Percentiles rank a stretch among this genome's conserved stretches.
Conservation (phyloP, 371 early-diverging fungal genomes). For the Enteropsectra breve region DNA sequence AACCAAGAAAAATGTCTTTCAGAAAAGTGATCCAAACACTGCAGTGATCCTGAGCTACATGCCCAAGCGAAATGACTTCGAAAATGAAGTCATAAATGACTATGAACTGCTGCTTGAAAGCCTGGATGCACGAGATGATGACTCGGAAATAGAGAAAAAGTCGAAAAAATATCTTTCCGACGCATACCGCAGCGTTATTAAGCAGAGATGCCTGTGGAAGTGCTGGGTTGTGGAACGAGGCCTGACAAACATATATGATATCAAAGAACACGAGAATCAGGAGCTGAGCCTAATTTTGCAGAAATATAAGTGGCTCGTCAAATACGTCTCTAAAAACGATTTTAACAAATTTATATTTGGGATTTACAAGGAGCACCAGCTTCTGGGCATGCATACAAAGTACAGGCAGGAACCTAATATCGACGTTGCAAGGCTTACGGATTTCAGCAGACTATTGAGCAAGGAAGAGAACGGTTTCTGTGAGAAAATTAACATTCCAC, state of each 20-base stretch:
- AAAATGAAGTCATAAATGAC: constrained; percentile 84
- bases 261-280: constrained; percentile 69
- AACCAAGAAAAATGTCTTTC: not conserved
- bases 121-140: constrained; percentile 68
- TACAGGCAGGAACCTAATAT: no score
- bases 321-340: constrained; percentile 70
- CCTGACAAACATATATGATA: constrained; percentile 70
- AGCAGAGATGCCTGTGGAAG: constrained; percentile 71
- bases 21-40: constrained; percentile 26
- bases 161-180: constrained; percentile 77
- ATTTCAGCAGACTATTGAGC: not conserved
- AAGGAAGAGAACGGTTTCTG: constrained; percentile 19
- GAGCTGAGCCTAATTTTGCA: constrained; percentile 72
- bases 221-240: constrained; percentile 73
- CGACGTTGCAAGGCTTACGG: constrained; percentile 5
- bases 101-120: constrained; percentile 82
- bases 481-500: not conserved
- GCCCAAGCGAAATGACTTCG: constrained; percentile 91
- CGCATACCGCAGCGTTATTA: constrained; percentile 75
- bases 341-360: constrained; percentile 72
- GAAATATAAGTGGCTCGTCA: constrained; percentile 74
- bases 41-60: constrained; percentile 68
- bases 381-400: not conserved
- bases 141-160: constrained; percentile 65
- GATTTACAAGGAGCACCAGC: constrained; percentile 20